These are phyloP conservation scores for Salix exigua DNA, from an alignment of 345 rosid genomes.

Conservation along the genomic window DNA sequence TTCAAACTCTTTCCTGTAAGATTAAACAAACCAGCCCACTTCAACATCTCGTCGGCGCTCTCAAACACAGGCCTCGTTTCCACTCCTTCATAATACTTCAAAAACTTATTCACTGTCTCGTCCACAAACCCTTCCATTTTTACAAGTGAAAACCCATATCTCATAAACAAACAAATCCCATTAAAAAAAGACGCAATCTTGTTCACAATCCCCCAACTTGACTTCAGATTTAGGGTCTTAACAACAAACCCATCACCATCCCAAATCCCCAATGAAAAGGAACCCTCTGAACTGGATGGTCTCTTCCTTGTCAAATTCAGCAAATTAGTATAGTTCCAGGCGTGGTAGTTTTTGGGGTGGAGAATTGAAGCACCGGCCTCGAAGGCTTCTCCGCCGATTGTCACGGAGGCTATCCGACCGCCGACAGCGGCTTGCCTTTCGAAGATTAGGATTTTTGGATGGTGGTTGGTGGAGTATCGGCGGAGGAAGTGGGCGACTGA, in stretches of 20 bases:
- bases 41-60: conserved; percentile 86
- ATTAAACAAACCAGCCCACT: conserved; percentile 75
- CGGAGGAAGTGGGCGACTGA: conserved; percentile 88
- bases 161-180: conserved; percentile 46
- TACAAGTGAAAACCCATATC: conserved; percentile 73
- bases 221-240: conserved; percentile 43
- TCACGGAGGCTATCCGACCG: conserved; percentile 81
- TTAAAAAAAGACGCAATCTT: conserved; percentile 58
- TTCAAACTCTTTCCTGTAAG: conserved; percentile 60
- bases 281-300: conserved; percentile 47
- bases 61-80: conserved; percentile 69
- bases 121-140: conserved; percentile 67
- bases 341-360: conserved; percentile 83
- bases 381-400: conserved; percentile 54
- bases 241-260: conserved; percentile 61
- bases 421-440: conserved; percentile 70
- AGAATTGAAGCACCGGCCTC: conserved; percentile 94
- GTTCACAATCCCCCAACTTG: conserved; percentile 42
- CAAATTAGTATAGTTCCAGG: conserved; percentile 48
- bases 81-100: conserved; percentile 65
- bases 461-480: conserved; percentile 30
- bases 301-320: conserved; percentile 41
- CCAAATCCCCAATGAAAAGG: conserved; percentile 68
- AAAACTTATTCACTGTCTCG: conserved; percentile 62
- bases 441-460: conserved; percentile 43